These are phyloP conservation scores for Bisporella sp. DNA, from an alignment of 2,329 filamentous ascomycete genomes.

Conservation along the genomic window DNA sequence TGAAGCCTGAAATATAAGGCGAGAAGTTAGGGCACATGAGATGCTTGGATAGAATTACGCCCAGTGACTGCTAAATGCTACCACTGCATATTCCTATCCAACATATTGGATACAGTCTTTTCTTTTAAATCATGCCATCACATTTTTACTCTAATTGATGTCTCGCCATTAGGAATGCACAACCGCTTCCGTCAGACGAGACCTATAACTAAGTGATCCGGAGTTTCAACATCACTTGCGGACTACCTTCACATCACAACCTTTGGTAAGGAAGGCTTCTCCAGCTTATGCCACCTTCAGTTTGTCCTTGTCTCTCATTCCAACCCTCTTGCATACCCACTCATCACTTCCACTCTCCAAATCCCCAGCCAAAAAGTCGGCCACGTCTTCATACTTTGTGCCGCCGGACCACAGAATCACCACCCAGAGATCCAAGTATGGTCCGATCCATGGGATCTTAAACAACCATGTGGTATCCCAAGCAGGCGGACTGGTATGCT, in stretches of 20 bases:
- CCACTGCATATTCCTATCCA: too few relatives aligned
- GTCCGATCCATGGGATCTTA: conserved; percentile 23
- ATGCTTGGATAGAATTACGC: too few relatives aligned
- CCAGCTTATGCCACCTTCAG: conserved; percentile 8
- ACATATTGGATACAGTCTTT: too few relatives aligned
- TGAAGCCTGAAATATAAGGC: too few relatives aligned
- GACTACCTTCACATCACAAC: too few relatives aligned
- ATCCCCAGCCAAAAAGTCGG: conserved; percentile 35
- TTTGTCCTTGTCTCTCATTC: conserved; percentile 22
- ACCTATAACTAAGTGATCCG: too few relatives aligned
- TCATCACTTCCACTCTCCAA: conserved; percentile 24
- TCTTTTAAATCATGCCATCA: too few relatives aligned
- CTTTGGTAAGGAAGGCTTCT: conserved; percentile 15
- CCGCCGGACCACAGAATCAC: conserved; percentile 26
- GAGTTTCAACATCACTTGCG: conserved; percentile 6
- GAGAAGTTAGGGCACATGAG: too few relatives aligned
- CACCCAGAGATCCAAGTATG: conserved; percentile 18
- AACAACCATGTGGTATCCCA: conserved; percentile 12
- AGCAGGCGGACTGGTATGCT: conserved; percentile 2
- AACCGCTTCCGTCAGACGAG: too few relatives aligned
- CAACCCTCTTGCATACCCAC: conserved; percentile 30
- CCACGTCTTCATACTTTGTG: conserved; percentile 34
- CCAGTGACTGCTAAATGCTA: too few relatives aligned
- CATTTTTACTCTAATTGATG: too few relatives aligned
- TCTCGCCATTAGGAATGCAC: too few relatives aligned